These are phyloP conservation scores for Solanum appendiculatum DNA, from an alignment of 257 asterid species.

Conservation along the genomic window DNA sequence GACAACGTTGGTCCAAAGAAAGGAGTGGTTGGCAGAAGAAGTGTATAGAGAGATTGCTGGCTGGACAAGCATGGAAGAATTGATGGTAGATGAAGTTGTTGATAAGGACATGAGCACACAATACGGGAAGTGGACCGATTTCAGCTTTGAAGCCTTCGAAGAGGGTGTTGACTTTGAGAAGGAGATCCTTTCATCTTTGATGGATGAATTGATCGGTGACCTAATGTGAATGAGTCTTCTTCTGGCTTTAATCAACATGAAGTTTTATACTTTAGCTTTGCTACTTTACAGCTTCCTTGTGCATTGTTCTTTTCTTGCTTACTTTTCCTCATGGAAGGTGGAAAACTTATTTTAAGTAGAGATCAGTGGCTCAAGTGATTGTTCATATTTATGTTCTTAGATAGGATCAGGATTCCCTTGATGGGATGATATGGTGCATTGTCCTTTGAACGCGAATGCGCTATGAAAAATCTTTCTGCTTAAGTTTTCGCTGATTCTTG, in stretches of 20 bases:
- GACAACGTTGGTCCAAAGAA: constrained; percentile 19
- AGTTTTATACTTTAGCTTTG: not conserved
- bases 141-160: constrained; percentile 61
- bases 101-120: constrained; percentile 83
- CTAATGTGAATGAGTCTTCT: constrained; percentile 17
- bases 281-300: not conserved
- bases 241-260: not conserved
- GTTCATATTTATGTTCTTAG: not conserved
- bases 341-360: not conserved
- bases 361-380: not conserved
- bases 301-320: not conserved
- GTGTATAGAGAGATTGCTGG: constrained; percentile 66
- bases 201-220: constrained; percentile 70
- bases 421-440: not conserved
- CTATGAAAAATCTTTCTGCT: not conserved
- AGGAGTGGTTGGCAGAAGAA: constrained; percentile 62
- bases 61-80: constrained; percentile 52
- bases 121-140: constrained; percentile 81
- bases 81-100: constrained; percentile 89
- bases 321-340: not conserved
- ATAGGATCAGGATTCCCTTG: not conserved
- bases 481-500: not conserved
- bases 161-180: constrained; percentile 79
- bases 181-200: constrained; percentile 46
- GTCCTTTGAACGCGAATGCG: not conserved